These are phyloP conservation scores for Candida taoyuanica DNA, from an alignment of 805 yeast genomes.

Conservation along the genomic window DNA sequence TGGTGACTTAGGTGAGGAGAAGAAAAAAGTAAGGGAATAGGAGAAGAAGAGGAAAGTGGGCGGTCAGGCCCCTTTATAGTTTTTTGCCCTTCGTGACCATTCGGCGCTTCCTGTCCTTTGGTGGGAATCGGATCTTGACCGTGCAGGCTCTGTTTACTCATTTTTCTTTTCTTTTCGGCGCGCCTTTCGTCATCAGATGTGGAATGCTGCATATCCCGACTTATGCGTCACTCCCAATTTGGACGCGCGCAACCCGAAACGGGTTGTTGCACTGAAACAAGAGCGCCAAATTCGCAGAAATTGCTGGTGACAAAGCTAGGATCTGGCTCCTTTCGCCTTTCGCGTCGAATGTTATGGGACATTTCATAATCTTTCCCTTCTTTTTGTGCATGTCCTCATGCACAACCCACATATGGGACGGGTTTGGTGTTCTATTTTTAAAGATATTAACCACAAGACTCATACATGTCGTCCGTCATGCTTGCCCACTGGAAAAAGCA, in stretches of 20 bases:
- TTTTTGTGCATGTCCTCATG: no score
- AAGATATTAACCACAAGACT: no score
- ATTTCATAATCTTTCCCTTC: no score
- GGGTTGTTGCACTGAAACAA: background rate
- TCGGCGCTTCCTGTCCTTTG: background rate
- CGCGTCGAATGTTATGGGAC: background rate
- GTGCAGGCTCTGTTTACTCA: slow-evolving; percentile 4
- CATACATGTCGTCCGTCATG: no score
- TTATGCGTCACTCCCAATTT: slow-evolving; percentile 1
- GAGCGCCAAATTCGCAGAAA: background rate
- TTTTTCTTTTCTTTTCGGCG: slow-evolving; percentile 1
- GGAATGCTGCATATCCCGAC: background rate
- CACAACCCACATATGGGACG: no score
- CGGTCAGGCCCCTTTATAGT: slow-evolving; percentile 13
- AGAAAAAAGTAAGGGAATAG: slow-evolving; percentile 1
- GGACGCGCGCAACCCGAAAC: background rate
- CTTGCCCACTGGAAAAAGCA: no score
- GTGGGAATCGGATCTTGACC: background rate
- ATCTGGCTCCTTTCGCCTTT: no score
- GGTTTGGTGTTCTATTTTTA: no score
- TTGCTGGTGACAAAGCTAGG: background rate
- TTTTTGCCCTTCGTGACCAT: slow-evolving; percentile 3
- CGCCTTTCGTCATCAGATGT: background rate
- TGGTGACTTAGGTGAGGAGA: slow-evolving; percentile 24
- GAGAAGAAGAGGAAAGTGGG: slow-evolving; percentile 7